A percentile compares a stretch with the other conserved stretches of the same genome.
phyloP scores from a whole-genome alignment of 768 basidiomycete genomes.

The Lentinula sp. region DNA sequence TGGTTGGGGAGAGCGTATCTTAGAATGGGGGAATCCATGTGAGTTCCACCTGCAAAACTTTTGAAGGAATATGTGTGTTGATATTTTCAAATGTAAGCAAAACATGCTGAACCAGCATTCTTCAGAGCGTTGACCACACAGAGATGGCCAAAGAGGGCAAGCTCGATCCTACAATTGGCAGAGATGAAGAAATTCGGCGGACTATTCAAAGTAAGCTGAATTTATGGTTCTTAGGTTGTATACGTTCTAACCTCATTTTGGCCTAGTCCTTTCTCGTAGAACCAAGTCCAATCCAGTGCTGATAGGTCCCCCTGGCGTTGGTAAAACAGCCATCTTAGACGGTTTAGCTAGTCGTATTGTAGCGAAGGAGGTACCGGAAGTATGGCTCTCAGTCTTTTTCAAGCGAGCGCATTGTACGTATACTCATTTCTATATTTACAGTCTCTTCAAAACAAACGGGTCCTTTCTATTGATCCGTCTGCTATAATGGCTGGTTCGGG shows the following conservation, averaged over 20 bases:
- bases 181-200: slow-evolving; percentile 87
- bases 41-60: background rate
- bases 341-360: slow-evolving; percentile 86
- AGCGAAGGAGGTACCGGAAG: slow-evolving; percentile 87
- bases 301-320: slow-evolving; percentile 49
- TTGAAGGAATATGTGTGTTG: slow-evolving; percentile 68
- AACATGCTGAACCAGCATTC: background rate
- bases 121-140: slow-evolving; percentile 76
- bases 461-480: slow-evolving; percentile 80
- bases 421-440: slow-evolving; percentile 17
- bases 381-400: slow-evolving; percentile 22
- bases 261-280: slow-evolving; percentile 70
- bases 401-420: background rate
- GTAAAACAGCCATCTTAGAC: slow-evolving; percentile 90
- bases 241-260: background rate
- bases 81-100: background rate
- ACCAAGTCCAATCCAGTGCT: slow-evolving; percentile 93
- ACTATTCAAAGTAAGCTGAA: slow-evolving; percentile 77
- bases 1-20: slow-evolving; percentile 91
- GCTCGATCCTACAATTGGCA: slow-evolving; percentile 85
- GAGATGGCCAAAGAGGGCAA: slow-evolving; percentile 81
- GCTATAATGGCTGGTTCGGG: slow-evolving; percentile 86
- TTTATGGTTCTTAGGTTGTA: background rate
- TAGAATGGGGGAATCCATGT: slow-evolving; percentile 79
- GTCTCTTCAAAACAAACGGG: slow-evolving; percentile 85